Conservation (phyloP, 1,284 basidiomycete genomes). For the Cystobasidium pallidum region DNA sequence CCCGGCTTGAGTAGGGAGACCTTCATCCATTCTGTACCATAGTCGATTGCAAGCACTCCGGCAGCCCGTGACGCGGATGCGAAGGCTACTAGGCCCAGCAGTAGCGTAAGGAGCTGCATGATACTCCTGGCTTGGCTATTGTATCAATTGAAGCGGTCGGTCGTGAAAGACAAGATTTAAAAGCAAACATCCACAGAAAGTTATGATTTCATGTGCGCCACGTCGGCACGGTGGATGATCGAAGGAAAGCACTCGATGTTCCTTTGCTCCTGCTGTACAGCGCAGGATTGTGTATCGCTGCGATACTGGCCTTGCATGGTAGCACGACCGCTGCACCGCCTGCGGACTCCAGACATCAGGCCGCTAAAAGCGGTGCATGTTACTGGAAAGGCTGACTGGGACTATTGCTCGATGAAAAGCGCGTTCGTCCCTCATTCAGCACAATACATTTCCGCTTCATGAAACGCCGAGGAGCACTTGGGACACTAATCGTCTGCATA, state of each 20-base stretch:
- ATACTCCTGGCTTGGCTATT: background rate
- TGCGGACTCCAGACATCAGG: background rate
- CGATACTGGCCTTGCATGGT: background rate
- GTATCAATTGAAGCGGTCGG: background rate
- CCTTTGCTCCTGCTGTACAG: background rate
- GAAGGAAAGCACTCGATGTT: background rate
- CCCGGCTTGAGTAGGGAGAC: conserved; percentile 95
- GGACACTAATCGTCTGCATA: background rate
- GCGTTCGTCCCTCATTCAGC: too few species aligned
- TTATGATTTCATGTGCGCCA: background rate
- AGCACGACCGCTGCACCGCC: background rate
- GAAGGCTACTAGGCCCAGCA: background rate
- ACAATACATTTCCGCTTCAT: background rate
- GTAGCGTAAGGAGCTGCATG: conserved; percentile 22
- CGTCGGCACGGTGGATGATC: conserved; percentile 6
- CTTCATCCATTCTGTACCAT: conserved; percentile 94
- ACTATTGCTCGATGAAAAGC: too few species aligned
- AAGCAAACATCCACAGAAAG: conserved; percentile 8
- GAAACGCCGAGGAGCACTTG: too few species aligned
- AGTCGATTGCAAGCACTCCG: conserved; percentile 80
- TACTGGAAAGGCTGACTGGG: too few species aligned
- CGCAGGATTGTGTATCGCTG: background rate
- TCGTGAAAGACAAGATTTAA: background rate
- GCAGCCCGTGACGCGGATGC: conserved; percentile 19
- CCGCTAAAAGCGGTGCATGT: background rate